Evolutionary conservation across 495 filamentous ascomycete species (phyloP).

Genomic region (Xylaria cubensis): DNA sequence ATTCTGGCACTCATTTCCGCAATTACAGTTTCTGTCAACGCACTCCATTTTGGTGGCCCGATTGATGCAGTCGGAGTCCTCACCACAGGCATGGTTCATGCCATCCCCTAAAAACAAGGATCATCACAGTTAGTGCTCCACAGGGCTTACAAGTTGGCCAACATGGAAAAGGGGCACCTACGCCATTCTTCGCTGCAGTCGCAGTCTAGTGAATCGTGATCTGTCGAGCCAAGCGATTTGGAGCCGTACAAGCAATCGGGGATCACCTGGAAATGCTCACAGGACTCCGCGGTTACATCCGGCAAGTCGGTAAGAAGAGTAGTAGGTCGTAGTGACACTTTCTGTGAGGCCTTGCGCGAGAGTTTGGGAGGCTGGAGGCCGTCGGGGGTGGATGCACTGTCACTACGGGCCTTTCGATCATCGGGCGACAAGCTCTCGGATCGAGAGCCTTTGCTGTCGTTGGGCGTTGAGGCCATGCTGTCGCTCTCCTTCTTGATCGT

Average conservation of each 20-base stretch:
- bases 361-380: conserved; percentile 68
- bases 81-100: conserved; percentile 87
- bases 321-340: conserved; percentile 64
- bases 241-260: conserved; percentile 84
- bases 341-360: conserved; percentile 76
- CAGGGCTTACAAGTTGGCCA: conserved; percentile 27
- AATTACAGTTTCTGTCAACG: conserved; percentile 80
- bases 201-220: conserved; percentile 90
- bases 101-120: conserved; percentile 62
- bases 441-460: conserved; percentile 48
- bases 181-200: conserved; percentile 96
- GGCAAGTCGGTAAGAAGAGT: conserved; percentile 72
- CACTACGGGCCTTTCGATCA: conserved; percentile 49
- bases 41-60: conserved; percentile 98
- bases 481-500: conserved; percentile 48
- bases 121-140: conserved; percentile 34
- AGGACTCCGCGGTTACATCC: conserved; percentile 77
- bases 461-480: conserved; percentile 45
- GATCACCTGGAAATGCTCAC: conserved; percentile 79
- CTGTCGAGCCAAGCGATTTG: conserved; percentile 87
- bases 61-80: conserved; percentile 99
- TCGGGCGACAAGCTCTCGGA: conserved; percentile 52
- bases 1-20: conserved; percentile 88
- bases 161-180: conserved; percentile 60
- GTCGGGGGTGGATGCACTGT: conserved; percentile 51